Evolutionary conservation across 2,329 filamentous ascomycete species (phyloP).

Genomic region (Penicillium palitans): DNA sequence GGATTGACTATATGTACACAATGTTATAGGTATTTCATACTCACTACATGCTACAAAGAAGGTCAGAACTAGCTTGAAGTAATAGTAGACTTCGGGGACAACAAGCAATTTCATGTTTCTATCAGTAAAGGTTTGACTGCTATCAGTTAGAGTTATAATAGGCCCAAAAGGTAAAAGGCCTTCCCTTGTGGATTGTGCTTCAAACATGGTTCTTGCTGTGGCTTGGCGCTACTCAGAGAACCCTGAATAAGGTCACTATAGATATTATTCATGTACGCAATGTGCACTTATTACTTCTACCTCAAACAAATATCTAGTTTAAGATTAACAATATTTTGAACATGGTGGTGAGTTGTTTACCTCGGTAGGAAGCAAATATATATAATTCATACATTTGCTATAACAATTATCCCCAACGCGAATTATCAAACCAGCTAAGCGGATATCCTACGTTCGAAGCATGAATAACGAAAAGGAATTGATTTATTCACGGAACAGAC

Average conservation of each 20-base stretch:
- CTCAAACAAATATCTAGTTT: not conserved
- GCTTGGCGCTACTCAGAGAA: not conserved
- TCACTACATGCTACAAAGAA: not conserved
- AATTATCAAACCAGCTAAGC: not conserved
- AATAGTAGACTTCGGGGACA: not conserved
- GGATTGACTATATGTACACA: not conserved
- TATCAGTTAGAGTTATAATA: too few relatives aligned
- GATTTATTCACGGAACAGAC: not conserved
- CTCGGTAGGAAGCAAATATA: too few relatives aligned
- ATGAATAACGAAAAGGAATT: not conserved
- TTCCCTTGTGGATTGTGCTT: too few relatives aligned
- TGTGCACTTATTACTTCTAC: not conserved
- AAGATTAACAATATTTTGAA: not conserved
- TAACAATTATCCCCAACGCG: not conserved
- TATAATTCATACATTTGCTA: not conserved
- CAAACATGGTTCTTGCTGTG: not conserved
- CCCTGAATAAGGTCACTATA: not conserved
- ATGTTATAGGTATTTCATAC: not conserved
- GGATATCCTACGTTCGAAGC: not conserved
- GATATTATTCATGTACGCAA: not conserved
- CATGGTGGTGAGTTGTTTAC: not conserved
- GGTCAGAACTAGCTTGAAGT: not conserved
- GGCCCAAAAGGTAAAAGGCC: too few relatives aligned
- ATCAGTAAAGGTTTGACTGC: too few relatives aligned
- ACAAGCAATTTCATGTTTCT: too few relatives aligned